Conservation (phyloP, 768 basidiomycete genomes). For the Kwoniella bestiolae region DNA sequence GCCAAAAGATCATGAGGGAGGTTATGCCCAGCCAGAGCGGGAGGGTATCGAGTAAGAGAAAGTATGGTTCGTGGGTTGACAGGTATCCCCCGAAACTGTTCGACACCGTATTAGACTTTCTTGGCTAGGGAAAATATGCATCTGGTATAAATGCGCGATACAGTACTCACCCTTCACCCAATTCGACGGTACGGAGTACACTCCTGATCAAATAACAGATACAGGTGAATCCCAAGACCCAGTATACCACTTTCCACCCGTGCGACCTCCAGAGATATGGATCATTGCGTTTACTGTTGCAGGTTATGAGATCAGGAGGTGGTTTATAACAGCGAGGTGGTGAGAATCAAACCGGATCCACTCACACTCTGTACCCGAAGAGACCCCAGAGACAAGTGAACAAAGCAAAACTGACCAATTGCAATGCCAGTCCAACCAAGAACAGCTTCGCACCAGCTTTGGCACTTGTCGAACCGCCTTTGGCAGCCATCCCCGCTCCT, state of each 20-base stretch:
- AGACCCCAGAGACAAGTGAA: constrained; percentile 49
- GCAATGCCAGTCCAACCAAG: constrained; percentile 55
- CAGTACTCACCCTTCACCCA: constrained; percentile 48
- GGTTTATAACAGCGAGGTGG: too few relatives aligned
- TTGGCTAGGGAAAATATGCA: too few relatives aligned
- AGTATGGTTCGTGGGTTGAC: constrained; percentile 54
- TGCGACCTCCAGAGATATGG: constrained; percentile 43
- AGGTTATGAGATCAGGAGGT: too few relatives aligned
- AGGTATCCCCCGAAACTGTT: constrained; percentile 52
- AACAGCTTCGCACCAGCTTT: constrained; percentile 53
- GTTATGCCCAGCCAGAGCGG: constrained; percentile 53
- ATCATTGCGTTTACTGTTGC: too few relatives aligned
- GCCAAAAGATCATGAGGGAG: constrained; percentile 53
- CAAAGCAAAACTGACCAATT: constrained; percentile 52
- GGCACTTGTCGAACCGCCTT: constrained; percentile 36
- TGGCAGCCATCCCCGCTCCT: constrained; percentile 52
- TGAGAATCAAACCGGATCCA: too few relatives aligned
- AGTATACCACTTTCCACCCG: constrained; percentile 55
- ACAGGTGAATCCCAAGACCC: constrained; percentile 55
- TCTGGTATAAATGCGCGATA: background rate
- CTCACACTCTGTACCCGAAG: constrained; percentile 51
- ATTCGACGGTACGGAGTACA: constrained; percentile 53
- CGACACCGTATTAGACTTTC: too few relatives aligned
- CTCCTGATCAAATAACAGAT: constrained; percentile 56
- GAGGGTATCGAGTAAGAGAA: constrained; percentile 53